Base-by-base conservation (phyloP, 139 green algal genomes). In the Picochlorum costavermella region DNA sequence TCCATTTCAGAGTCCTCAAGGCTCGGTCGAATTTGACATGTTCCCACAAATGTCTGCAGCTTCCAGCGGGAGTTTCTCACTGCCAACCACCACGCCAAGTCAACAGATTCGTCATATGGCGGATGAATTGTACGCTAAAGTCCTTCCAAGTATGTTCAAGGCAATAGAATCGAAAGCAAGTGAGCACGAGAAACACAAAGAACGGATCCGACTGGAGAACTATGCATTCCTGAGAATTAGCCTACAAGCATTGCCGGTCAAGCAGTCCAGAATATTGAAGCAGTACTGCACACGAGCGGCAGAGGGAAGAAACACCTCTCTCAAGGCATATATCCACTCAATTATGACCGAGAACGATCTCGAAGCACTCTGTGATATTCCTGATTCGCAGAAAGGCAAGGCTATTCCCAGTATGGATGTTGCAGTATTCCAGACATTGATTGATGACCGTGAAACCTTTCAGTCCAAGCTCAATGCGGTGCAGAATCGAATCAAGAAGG, bases 201-300 rank as follows among this genome's bases (percentile, higher is more conserved):
- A 69, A 36, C 64, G 71, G 9, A 61, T 84, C 46, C 50, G 71
- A 6, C 64, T 84, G 36, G 78, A 84, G 36, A 84, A 78, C 51
- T 81, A 81, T 59, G 45, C 60, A 11, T 68, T 67, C 31, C 55
- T 72, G 45, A 55, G 64, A 23, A 33, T 55, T 28, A 57, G 31
- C 6, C 31, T 76, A 29, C 70, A 76, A 67, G 55, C 30, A 31
- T 25, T 51, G n/a, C 40, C 45, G 3, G 14, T 67, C 6, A 56
- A 17, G 17, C 46, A 50, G 13, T 14, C 43, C 9, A 26, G 12
- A 5, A 14, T 49, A 14, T 20, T 44, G 11, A 56, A 67, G 16
- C 9, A 44, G 23, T 29, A 64, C 12, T 51, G 58, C 25, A 50
- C 40, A 17, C 11, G 56, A 28, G 58, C 58, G 25, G 49, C 9